Base-by-base conservation (phyloP, 2,329 filamentous ascomycete genomes). In the Didymella lethalis region DNA sequence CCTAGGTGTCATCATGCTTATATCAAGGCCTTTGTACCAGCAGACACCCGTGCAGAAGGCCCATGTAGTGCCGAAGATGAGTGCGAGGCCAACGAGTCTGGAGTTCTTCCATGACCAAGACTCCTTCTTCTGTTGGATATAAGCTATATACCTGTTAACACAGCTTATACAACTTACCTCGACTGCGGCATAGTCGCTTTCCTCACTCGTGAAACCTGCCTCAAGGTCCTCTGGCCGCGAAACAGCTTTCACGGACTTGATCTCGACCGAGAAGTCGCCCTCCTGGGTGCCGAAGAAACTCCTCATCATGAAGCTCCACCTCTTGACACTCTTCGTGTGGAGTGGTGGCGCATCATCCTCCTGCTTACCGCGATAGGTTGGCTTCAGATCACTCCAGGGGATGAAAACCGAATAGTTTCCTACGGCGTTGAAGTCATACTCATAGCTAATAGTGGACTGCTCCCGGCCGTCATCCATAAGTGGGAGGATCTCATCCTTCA, bases 201-300 rank as follows among this genome's bases (percentile, higher is more conserved):
- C 46, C 26, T 54, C 57, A 44, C 36, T 29, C n/a, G 43, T 32
- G 16, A 61, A 43, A 1, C 71, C 66, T 44, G 66, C 73, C 49
- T 77, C 75, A 3, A 68, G 32, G 34, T 75, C 73, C 5, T 54
- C 46, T 7, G 67, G 52, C 36, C 61, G 62, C 11, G 59, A 56
- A 3, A 80, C 68, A 8, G 84, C 85, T 12, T 83, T 80, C 57
- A 90, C 84, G 1, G 84, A 85, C 29, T 75, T 75, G 57, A 90
- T 75, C 1, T 81, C 78, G 4, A 90, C 72, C 3, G 79, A 81
- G 65, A 93, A 93, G 3, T 86, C 80, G 3, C 91, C 91, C 62
- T 90, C 81, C 75, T 93, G 90, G 0, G 84, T 78, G 8, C 88
- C 90, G 65, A 93, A 93, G 80, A 92, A 93, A 75, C 90, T 95